Base-by-base conservation (phyloP, 2,329 filamentous ascomycete species). In the Trichoderma atrobrunneum region DNA sequence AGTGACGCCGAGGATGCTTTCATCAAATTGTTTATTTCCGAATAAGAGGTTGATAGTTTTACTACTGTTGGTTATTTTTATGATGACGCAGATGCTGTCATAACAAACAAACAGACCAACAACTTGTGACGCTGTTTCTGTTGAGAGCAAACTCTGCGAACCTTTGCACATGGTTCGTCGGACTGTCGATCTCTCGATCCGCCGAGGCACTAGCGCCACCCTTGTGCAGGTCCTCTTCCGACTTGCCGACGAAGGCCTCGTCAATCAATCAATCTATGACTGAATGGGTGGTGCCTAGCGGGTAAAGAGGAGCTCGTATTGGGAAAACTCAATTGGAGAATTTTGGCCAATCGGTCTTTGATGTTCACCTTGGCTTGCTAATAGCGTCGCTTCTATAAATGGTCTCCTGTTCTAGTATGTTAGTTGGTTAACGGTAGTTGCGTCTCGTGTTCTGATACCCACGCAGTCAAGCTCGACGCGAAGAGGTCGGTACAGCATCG, bases 171-270 rank as follows among this genome's bases (percentile, higher is more conserved):
- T 10, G 24, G 12, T 39, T 21, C 16, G 36, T 39, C 7, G 14
- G 12, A 26, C 21, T 18, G 34, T 26, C 60, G 60, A 63, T 63
- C 60, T 43, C 32, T 28, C 32, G 60, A 63, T 63, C 60, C 24
- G 60, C 60, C 39, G 28, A 21, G 32, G 14, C 34, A 63, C 60
- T 63, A 63, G 60, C 34, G 60, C 18, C 56, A 28, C 28, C 56
- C 28, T 59, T 59, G 26, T 59, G 56, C 60, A 63, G 60, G 60
- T 63, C 60, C 60, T 63, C 32, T 63, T 63, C 60, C 60, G 34
- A 24, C 34, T 16, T 63, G 24, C 60, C 60, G 60, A 63, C 32
- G 60, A 61, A 61, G 56, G n/a, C 56, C 28, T 60, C 24, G 28
- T 59, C n/a, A 21, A 48, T 48, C n/a, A 18, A 59, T 63, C 10